Base-by-base conservation (phyloP, 2,329 filamentous ascomycete genomes). In the Cercospora sojina region DNA sequence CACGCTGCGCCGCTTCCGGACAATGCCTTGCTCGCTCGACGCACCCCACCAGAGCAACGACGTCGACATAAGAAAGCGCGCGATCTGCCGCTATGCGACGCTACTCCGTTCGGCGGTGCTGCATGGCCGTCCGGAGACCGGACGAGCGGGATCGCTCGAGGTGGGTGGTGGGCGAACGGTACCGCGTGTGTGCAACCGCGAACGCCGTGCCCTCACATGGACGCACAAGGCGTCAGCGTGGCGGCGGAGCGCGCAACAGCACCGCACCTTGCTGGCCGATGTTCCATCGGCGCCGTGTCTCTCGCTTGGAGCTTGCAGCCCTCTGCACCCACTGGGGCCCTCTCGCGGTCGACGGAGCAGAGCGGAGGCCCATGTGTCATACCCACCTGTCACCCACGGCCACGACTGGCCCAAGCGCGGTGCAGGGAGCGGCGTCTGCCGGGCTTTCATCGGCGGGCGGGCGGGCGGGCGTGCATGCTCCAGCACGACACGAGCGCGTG, bases 41-140 rank as follows among this genome's bases (percentile, higher is more conserved):
- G 35, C 67, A 64, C 72, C 74, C 73, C 74, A 67, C 74, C 65
- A 68, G 47, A 68, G 59, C 63, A 47, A 69, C 56, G 74, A 75
- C 66, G 74, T 76, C 72, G 66, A 76, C 70, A 74, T 76, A 76
- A 75, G 73, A 73, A 74, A 76, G 62, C 55, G 61, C 63, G 62
- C 69, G 71, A 73, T 72, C 69, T 70, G 70, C 69, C 70, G 70
- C 73, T 73, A 76, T 71, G 72, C 70, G 64, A 69, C 69, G 72
- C 73, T 75, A 74, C 73, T 74, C 73, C 70, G 60, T 58, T 61
- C 65, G 65, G 65, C 69, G 69, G 70, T 61, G 62, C 68, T 67
- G 57, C 70, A 62, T 67, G 59, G 70, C 62, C 58, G 60, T 59
- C 58, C 68, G 63, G 64, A 67, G 59, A 64, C 53, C 63, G 55